These are phyloP conservation scores for Chlamydomonas schloesseri DNA, from an alignment of 139 green algal genomes.

Conservation along the genomic window DNA sequence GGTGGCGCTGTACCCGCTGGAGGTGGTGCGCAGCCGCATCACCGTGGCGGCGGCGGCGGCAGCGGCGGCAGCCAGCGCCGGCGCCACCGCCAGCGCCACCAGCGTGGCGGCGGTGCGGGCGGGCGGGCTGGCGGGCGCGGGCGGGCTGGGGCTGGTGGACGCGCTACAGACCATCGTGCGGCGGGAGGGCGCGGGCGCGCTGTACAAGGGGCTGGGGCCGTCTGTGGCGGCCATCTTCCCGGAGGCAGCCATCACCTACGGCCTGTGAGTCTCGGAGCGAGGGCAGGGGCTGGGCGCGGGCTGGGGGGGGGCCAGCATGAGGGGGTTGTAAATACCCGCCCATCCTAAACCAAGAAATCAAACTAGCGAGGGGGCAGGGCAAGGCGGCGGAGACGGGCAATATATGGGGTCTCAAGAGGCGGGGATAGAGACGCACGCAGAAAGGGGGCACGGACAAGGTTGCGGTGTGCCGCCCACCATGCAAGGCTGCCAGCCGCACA, in stretches of 20 bases:
- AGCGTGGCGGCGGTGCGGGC: background rate
- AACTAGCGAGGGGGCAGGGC: no score
- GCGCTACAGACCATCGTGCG: conserved; percentile 60
- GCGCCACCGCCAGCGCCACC: background rate
- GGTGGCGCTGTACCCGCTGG: conserved; percentile 85
- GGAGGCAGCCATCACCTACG: conserved; percentile 90
- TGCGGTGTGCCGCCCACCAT: no score
- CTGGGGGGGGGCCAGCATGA: no score
- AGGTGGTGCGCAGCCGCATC: conserved; percentile 74
- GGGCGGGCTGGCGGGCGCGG: background rate
- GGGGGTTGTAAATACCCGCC: no score
- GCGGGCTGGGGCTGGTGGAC: conserved; percentile 49
- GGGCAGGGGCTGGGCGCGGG: no score
- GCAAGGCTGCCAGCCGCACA: no score
- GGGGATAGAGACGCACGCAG: no score
- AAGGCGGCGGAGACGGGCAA: no score
- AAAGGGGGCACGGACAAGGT: no score
- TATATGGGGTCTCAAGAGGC: no score
- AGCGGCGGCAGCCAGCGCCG: background rate
- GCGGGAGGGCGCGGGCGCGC: conserved; percentile 66
- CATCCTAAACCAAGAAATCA: no score
- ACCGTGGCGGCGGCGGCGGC: conserved; percentile 47
- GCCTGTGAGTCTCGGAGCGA: conserved; percentile 10
- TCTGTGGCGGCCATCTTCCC: conserved; percentile 83
- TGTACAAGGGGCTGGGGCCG: conserved; percentile 82